Conservation (phyloP, 352 stramenopile genomes). For the Phytophthora macrochlamydospora region DNA sequence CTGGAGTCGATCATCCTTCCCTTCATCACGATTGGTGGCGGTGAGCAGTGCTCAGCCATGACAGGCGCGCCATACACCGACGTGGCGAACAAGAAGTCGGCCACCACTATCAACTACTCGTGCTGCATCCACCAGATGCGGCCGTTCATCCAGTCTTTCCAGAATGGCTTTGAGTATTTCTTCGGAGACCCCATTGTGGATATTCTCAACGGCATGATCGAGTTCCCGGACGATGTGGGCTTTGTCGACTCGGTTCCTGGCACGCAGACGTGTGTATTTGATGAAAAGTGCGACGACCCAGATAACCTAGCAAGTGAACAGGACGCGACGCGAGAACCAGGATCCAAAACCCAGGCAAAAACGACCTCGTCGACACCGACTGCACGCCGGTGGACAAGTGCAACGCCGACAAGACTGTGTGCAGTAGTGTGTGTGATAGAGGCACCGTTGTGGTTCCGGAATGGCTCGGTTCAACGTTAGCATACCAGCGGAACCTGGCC, state of each 20-base stretch:
- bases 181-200: constrained; percentile 37
- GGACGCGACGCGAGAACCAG: constrained; percentile 27
- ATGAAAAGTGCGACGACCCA: constrained; percentile 46
- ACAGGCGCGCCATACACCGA: constrained; percentile 45
- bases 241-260: constrained; percentile 50
- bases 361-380: constrained; percentile 40
- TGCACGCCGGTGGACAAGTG: constrained; percentile 52
- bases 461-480: constrained; percentile 49
- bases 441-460: constrained; percentile 36
- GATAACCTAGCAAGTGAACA: constrained; percentile 33
- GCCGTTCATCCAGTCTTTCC: constrained; percentile 51
- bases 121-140: constrained; percentile 55
- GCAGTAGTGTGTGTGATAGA: constrained; percentile 52
- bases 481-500: constrained; percentile 59
- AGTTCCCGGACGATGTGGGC: constrained; percentile 31
- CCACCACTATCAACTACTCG: constrained; percentile 48
- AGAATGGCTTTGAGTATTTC: constrained; percentile 39
- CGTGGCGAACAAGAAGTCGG: constrained; percentile 31
- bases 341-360: constrained; percentile 50
- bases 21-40: constrained; percentile 43
- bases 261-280: constrained; percentile 40
- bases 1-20: constrained; percentile 54
- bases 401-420: constrained; percentile 45
- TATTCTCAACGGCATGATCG: constrained; percentile 53
- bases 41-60: constrained; percentile 45